Evolutionary conservation across 768 basidiomycete genomes (phyloP).

Genomic region (Boletus edulis): DNA sequence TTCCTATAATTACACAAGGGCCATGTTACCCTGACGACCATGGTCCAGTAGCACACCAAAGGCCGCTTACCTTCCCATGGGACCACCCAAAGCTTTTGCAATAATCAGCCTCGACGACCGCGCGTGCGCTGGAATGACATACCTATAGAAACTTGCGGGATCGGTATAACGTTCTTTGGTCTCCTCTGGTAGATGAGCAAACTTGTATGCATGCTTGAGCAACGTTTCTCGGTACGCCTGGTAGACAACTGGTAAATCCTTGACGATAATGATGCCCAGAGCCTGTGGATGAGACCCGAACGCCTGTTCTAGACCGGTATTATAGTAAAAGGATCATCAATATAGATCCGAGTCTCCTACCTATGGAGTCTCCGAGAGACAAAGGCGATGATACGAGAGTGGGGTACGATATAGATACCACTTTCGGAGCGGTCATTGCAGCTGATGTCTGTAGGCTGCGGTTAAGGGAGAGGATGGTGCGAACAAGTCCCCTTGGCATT

Average conservation of each 20-base stretch:
- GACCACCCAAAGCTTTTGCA: constrained; percentile 88
- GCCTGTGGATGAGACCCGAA: constrained; percentile 79
- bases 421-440: constrained; percentile 13
- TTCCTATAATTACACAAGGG: constrained; percentile 48
- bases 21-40: not conserved
- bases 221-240: constrained; percentile 61
- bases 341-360: constrained; percentile 34
- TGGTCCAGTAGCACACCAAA: not conserved
- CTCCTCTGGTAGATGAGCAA: constrained; percentile 67
- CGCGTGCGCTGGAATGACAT: constrained; percentile 15
- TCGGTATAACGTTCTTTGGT: constrained; percentile 75
- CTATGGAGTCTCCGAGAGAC: constrained; percentile 58
- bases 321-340: not conserved
- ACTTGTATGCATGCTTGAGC: constrained; percentile 71
- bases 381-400: constrained; percentile 53
- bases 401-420: constrained; percentile 60
- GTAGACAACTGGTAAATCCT: constrained; percentile 75
- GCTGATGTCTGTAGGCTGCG: constrained; percentile 13
- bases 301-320: constrained; percentile 55
- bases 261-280: constrained; percentile 78
- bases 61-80: constrained; percentile 73
- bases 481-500: constrained; percentile 18
- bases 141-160: constrained; percentile 74
- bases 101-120: not conserved
- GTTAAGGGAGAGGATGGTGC: constrained; percentile 1